Evolutionary conservation across 805 yeast genomes (phyloP).

Genomic region (Wickerhamiella domercqiae): DNA sequence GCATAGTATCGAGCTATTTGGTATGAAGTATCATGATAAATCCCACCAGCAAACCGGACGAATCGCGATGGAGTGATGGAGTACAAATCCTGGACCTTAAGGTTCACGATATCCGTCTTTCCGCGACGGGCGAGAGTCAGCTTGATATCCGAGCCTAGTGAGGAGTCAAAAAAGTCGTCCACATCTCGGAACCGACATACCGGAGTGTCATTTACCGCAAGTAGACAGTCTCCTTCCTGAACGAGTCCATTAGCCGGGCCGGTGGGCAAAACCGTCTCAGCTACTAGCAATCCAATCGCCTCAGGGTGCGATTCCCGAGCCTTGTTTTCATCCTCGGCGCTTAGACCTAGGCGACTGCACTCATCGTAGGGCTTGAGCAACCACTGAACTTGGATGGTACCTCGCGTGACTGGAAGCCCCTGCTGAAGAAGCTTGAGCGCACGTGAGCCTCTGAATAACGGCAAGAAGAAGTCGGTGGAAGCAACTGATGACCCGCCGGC

Average conservation of each 20-base stretch:
- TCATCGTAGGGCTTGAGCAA: constrained; percentile 73
- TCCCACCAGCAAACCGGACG: constrained; percentile 73
- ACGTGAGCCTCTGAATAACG: constrained; percentile 66
- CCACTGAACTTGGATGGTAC: constrained; percentile 90
- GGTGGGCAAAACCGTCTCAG: constrained; percentile 63
- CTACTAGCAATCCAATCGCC: constrained; percentile 67
- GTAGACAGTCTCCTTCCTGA: constrained; percentile 73
- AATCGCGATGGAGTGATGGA: constrained; percentile 68
- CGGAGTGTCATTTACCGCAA: constrained; percentile 50
- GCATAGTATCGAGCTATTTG: constrained; percentile 79
- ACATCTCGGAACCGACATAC: constrained; percentile 61
- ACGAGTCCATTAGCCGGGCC: constrained; percentile 68
- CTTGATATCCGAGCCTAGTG: constrained; percentile 43
- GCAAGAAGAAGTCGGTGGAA: constrained; percentile 83
- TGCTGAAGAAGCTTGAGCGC: constrained; percentile 63
- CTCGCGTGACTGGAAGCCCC: constrained; percentile 52
- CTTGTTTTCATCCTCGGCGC: constrained; percentile 51
- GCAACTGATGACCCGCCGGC: constrained; percentile 91
- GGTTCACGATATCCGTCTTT: constrained; percentile 32
- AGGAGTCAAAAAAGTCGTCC: constrained; percentile 68
- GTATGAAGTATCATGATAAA: constrained; percentile 72
- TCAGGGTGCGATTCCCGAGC: constrained; percentile 59
- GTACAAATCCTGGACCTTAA: constrained; percentile 62
- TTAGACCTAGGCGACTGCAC: constrained; percentile 73
- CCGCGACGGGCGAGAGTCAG: constrained; percentile 66